Evolutionary conservation across 148 eudicot genomes (phyloP), one percentile per base, ranked within the genome.

Genomic region (Vaccinium myrtillus): DNA sequence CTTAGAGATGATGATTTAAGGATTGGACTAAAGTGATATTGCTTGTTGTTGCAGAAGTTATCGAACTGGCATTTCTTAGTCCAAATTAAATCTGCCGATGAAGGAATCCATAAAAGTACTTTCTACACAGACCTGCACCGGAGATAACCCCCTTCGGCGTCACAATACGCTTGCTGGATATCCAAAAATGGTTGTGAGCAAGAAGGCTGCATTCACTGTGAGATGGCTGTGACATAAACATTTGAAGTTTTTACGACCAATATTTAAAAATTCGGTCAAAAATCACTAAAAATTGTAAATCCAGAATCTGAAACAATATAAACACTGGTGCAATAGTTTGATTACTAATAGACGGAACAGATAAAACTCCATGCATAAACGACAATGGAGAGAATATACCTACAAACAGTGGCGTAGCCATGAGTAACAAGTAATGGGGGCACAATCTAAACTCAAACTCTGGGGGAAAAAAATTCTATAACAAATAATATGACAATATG

Each of bases 81-180:
- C 6, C 56, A 10, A 63, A 69, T 13, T 13, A 27, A 4, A 30
- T 69, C 8, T 13, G 8, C 27, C 8, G 1, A 14, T 27, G 74
- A 30, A 69, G 74, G 75, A 74, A 83, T 30, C 71, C 56, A 61
- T 16, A 23, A 67, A 39, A 46, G 43, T 27, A 76, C 2, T 30
- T 59, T 36, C 36, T 55, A 27, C 54, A 83, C 87, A 49, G 55
- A 95, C 99, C 96, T 94, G 98, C 96, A 77, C 99, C 99, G 88
- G 98, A 91, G 75, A 97, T 92, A 73, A 93, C 84, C 80, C 91
- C 93, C 14, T 88, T 87, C 16, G 92, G 95, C 23, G 98, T 97
- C 48, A 97, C 99, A 86, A 97, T 94, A 48, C 95, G 94, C 86
- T 93, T 95, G 92, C 99, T 95, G 43, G 93, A 86, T 91, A 97